Evolutionary conservation across 2,329 filamentous ascomycete species (phyloP).

Genomic region (Coniella vitis): DNA sequence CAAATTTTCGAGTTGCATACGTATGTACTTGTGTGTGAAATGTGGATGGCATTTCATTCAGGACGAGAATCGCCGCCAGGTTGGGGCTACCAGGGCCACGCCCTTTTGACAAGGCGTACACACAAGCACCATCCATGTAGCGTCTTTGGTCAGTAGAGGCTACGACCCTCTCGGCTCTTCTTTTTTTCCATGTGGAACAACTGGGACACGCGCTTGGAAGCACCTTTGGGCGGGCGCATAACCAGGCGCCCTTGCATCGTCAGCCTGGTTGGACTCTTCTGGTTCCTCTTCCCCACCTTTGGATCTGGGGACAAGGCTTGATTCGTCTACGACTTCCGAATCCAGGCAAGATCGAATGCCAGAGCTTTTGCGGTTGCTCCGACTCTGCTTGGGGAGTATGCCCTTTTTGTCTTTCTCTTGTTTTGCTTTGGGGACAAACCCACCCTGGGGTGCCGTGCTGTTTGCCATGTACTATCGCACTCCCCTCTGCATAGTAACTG

Average conservation of each 20-base stretch:
- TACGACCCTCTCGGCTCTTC: neutral
- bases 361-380: neutral
- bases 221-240: neutral
- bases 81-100: too few species aligned
- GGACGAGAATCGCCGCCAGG: too few species aligned
- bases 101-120: too few species aligned
- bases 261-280: constrained; percentile 1
- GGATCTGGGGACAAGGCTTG: constrained; percentile 4
- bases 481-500: too few species aligned
- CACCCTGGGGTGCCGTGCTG: neutral
- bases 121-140: too few species aligned
- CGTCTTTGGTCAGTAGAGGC: neutral
- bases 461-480: too few species aligned
- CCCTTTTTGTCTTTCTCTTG: neutral
- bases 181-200: neutral
- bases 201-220: neutral
- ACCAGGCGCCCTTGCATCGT: constrained; percentile 7
- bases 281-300: neutral
- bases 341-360: constrained; percentile 2
- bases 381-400: neutral
- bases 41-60: too few species aligned
- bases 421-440: neutral
- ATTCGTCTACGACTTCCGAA: constrained; percentile 10
- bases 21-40: too few species aligned
- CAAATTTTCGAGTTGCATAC: too few species aligned